phyloP scores from a whole-genome alignment of 1,284 basidiomycete species.

The Garcileccinum viscosum region DNA sequence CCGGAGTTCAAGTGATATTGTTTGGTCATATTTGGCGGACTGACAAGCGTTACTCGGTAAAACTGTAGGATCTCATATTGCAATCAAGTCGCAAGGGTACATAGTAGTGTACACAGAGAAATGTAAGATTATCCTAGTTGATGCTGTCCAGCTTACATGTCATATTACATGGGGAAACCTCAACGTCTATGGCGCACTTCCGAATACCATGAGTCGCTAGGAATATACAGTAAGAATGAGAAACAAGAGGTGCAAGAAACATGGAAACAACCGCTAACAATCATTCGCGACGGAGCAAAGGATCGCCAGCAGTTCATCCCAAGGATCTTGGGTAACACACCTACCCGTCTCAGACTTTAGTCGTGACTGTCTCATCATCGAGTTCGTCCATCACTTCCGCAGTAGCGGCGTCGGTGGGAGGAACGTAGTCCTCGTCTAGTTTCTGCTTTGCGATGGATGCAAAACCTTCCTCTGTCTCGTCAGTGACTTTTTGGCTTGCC shows the following conservation, averaged over 20 bases:
- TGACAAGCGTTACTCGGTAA: neutral
- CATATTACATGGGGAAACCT: neutral
- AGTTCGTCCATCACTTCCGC: constrained; percentile 34
- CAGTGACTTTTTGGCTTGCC: constrained; percentile 25
- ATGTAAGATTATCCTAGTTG: neutral
- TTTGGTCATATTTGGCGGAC: constrained; percentile 35
- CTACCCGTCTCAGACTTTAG: constrained; percentile 15
- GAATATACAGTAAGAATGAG: constrained; percentile 14
- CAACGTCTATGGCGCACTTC: neutral
- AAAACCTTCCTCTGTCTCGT: constrained; percentile 43
- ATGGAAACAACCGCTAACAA: constrained; percentile 42
- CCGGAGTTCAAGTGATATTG: neutral
- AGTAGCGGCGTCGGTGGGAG: constrained; percentile 5
- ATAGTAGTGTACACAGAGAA: constrained; percentile 4
- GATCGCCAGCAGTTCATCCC: constrained; percentile 43
- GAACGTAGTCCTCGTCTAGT: constrained; percentile 33
- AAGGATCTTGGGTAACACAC: constrained; percentile 27
- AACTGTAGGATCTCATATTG: neutral
- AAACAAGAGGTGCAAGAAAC: constrained; percentile 53
- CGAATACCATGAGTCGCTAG: constrained; percentile 16
- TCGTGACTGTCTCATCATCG: constrained; percentile 24
- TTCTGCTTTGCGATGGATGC: constrained; percentile 40
- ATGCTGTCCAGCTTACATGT: neutral
- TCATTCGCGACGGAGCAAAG: constrained; percentile 38
- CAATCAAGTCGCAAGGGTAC: neutral